Evolutionary conservation across 1,284 basidiomycete genomes (phyloP).

Genomic region (Ganoderma leucocontextum): DNA sequence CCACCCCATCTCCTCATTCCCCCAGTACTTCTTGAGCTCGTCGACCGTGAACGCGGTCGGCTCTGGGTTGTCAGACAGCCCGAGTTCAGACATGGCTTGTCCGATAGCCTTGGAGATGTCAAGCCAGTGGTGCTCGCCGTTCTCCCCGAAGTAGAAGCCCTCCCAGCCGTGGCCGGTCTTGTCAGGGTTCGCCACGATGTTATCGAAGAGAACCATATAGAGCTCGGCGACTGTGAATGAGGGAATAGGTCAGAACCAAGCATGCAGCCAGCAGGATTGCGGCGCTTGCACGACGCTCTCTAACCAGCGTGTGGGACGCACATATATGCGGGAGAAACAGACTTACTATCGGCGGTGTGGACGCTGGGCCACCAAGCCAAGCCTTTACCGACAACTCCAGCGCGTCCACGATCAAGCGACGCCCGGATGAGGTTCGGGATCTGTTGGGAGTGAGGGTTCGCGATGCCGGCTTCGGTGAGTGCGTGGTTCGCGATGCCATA

Average conservation of each 20-base stretch:
- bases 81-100: slow-evolving; percentile 41
- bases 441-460: slow-evolving; percentile 48
- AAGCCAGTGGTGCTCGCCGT: slow-evolving; percentile 48
- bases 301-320: not conserved
- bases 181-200: slow-evolving; percentile 22
- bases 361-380: slow-evolving; percentile 42
- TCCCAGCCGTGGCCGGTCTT: slow-evolving; percentile 46
- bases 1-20: slow-evolving; percentile 16
- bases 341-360: slow-evolving; percentile 43
- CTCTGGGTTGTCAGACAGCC: slow-evolving; percentile 32
- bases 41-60: slow-evolving; percentile 39
- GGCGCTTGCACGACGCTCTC: not conserved
- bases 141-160: slow-evolving; percentile 55
- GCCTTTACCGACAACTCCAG: slow-evolving; percentile 44
- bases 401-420: slow-evolving; percentile 43
- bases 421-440: slow-evolving; percentile 46
- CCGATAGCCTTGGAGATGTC: slow-evolving; percentile 46
- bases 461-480: slow-evolving; percentile 47
- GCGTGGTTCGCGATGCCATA: slow-evolving; percentile 47
- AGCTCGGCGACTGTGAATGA: slow-evolving; percentile 28
- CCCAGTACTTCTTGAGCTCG: slow-evolving; percentile 38
- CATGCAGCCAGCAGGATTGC: not conserved
- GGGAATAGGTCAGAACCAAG: not conserved
- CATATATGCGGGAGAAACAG: not conserved
- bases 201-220: slow-evolving; percentile 32